phyloP scores from a whole-genome alignment of 192 early-diverging fungal species.

The Mortierella hygrophila region DNA sequence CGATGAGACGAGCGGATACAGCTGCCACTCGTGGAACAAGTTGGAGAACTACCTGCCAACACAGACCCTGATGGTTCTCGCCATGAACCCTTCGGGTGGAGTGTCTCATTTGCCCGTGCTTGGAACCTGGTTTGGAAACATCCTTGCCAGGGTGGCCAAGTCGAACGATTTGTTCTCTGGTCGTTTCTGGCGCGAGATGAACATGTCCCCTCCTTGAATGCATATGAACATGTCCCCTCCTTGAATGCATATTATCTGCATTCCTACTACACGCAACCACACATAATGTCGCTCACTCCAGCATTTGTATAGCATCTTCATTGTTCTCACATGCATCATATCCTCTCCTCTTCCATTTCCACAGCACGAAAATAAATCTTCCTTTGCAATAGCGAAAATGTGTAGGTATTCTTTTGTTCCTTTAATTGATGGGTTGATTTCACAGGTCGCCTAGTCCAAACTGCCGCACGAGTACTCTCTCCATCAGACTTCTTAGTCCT shows the following conservation, averaged over 20 bases:
- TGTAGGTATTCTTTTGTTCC: neutral
- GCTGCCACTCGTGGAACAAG: slow-evolving; percentile 22
- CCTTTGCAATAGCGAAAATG: neutral
- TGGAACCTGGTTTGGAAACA: slow-evolving; percentile 31
- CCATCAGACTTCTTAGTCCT: slow-evolving; percentile 1
- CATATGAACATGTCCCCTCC: slow-evolving; percentile 43
- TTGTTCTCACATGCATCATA: too few relatives aligned
- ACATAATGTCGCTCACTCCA: neutral
- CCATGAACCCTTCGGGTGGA: slow-evolving; percentile 48
- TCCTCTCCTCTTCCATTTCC: neutral
- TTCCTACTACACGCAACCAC: neutral
- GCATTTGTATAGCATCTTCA: neutral
- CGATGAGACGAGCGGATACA: slow-evolving; percentile 1
- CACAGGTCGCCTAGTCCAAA: neutral
- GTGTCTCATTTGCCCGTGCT: slow-evolving; percentile 40
- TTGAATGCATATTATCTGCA: neutral
- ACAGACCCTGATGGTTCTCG: slow-evolving; percentile 33
- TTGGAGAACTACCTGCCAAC: slow-evolving; percentile 33
- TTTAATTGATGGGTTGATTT: neutral
- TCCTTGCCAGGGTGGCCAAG: slow-evolving; percentile 37
- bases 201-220: slow-evolving; percentile 33
- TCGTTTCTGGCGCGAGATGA: slow-evolving; percentile 46
- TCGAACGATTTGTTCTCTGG: slow-evolving; percentile 31
- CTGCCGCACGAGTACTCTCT: too few relatives aligned
- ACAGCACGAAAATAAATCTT: neutral